Evolutionary conservation across 2,329 filamentous ascomycete genomes (phyloP), one percentile per base, ranked within the genome.

Genomic region (Colletotrichum coccodes): DNA sequence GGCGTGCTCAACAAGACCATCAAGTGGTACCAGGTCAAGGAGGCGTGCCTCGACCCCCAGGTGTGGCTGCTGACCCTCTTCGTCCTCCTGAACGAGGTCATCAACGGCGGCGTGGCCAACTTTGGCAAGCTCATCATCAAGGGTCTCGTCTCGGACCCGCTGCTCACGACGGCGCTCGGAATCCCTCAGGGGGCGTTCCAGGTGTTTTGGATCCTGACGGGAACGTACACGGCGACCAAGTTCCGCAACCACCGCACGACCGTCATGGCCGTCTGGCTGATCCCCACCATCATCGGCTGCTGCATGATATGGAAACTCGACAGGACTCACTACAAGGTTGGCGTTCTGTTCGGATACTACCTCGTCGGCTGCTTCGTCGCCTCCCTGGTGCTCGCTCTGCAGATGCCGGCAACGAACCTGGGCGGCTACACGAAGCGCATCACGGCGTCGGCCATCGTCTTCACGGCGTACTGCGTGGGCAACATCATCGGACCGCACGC

Each of bases 51-150:
- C 4, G 88, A 90, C 71, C 82, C 86, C 0, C 89, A 90, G 76
- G 88, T 87, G 0, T 90, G 87, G 87, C 80, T 90, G 18, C 73
- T 90, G 6, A 88, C 89, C 65, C 70, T 88, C 32, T 82, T 86
- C 76, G 83, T 85, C 1, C 78, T 83, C 70, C 72, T 80, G 74
- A 73, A 75, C 72, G 57, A 76, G 66, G 57, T 80, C 2, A 82
- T 88, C 70, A 89, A 83, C 56, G 85, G 85, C 3, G 87, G 86
- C 0, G 88, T 89, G 61, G 64, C 68, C 53, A 70, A 64, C 53
- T 70, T 70, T 38, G 59, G 64, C 59, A 70, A 70, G 68, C 72
- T 79, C 64, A 77, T 80, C 60, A 72, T 79, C 57, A 75, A 76
- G 49, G 76, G 74, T 1, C 76, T 80, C 58, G 78, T 77, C 8